Percentiles rank a stretch among this genome's conserved stretches.
phyloP scores from a whole-genome alignment of 148 eudicot genomes.

The Arctostaphylos glauca region DNA sequence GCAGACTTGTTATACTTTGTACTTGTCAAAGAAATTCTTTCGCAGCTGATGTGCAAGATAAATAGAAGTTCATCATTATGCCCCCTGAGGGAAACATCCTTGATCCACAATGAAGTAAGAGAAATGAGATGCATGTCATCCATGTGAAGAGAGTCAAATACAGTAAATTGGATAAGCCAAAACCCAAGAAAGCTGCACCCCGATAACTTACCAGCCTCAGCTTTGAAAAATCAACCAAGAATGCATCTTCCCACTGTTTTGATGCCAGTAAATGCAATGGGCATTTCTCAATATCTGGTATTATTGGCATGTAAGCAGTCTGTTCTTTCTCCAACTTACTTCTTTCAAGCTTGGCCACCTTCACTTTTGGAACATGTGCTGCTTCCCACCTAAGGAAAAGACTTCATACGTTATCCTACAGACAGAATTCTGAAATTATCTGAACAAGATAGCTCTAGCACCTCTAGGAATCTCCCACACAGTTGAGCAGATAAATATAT shows the following conservation, averaged over 20 bases:
- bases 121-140: not conserved
- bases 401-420: not conserved
- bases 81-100: not conserved
- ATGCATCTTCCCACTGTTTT: constrained; percentile 77
- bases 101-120: not conserved
- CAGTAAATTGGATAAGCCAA: not conserved
- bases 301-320: constrained; percentile 79
- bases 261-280: constrained; percentile 66
- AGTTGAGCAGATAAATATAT: too few species aligned
- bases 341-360: constrained; percentile 57
- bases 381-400: constrained; percentile 77
- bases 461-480: not conserved
- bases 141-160: not conserved
- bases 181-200: not conserved
- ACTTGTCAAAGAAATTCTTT: too few species aligned
- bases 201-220: constrained; percentile 58
- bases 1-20: not conserved
- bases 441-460: not conserved
- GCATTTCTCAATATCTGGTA: constrained; percentile 78
- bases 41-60: not conserved
- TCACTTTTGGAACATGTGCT: constrained; percentile 72
- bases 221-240: constrained; percentile 70
- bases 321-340: constrained; percentile 57
- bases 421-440: not conserved
- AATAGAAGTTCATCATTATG: not conserved